A percentile compares a stretch with the other conserved stretches of the same genome.
Conservation (phyloP, 257 asterid species). For the Jacaranda copaia region DNA sequence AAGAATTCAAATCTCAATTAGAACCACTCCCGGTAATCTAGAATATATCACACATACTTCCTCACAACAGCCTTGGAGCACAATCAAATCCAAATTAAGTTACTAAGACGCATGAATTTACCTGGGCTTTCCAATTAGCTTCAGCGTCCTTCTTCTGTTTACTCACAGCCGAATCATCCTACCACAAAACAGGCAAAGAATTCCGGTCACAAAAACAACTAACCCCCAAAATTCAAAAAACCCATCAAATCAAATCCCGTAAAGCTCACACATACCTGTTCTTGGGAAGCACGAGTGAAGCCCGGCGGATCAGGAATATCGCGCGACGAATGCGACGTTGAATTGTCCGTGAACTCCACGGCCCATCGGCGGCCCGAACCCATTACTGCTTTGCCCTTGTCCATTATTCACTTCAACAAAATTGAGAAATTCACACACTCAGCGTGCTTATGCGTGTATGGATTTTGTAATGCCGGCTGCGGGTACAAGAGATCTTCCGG, state of each 20-base stretch:
- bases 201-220: neutral
- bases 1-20: constrained; percentile 5
- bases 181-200: neutral
- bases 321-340: constrained; percentile 77
- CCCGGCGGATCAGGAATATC: constrained; percentile 93
- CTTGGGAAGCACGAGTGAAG: constrained; percentile 79
- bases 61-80: neutral
- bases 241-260: constrained; percentile 9
- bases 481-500: neutral
- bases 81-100: constrained; percentile 21
- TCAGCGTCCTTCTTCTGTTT: constrained; percentile 95
- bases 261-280: constrained; percentile 62
- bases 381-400: constrained; percentile 82
- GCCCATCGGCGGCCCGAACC: constrained; percentile 94
- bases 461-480: constrained; percentile 33
- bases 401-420: constrained; percentile 41
- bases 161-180: constrained; percentile 87
- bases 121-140: constrained; percentile 90
- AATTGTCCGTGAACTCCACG: constrained; percentile 78
- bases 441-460: neutral
- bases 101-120: constrained; percentile 24
- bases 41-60: constrained; percentile 16
- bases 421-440: constrained; percentile 18
- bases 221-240: constrained; percentile 2
- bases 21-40: constrained; percentile 2